A percentile compares a stretch with the other conserved stretches of the same genome.
phyloP scores from a whole-genome alignment of 108 stramenopile genomes.

The Halocafeteria seosinensis region DNA sequence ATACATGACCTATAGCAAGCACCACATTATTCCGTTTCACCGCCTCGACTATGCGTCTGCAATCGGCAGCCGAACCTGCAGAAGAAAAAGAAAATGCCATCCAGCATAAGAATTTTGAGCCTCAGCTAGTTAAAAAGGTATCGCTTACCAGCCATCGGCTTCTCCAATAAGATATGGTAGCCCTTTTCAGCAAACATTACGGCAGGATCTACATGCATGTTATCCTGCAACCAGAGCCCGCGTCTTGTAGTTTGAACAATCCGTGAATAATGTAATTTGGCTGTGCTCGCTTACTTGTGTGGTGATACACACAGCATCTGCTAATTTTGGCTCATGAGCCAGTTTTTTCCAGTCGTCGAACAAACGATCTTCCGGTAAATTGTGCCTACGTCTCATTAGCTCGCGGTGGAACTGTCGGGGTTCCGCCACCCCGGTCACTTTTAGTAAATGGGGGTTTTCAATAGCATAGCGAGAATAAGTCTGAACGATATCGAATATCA shows the following conservation, averaged over 20 bases:
- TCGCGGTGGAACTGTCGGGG: not conserved
- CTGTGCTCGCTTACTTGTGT: not conserved
- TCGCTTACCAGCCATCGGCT: not conserved
- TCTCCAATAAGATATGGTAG: constrained; percentile 1
- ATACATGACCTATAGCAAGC: not conserved
- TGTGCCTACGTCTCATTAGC: not conserved
- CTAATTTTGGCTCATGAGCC: not conserved
- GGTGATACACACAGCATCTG: not conserved
- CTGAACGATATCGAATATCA: not conserved
- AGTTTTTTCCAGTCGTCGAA: not conserved
- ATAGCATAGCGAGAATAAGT: not conserved
- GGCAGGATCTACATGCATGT: not conserved
- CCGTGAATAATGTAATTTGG: too few species aligned
- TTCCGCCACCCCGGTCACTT: not conserved
- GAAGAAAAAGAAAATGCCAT: too few species aligned
- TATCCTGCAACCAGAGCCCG: too few species aligned
- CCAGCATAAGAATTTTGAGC: too few species aligned
- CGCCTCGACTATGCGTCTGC: not conserved
- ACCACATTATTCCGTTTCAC: not conserved
- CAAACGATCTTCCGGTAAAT: not conserved
- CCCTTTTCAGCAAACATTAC: not conserved
- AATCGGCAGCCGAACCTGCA: too few species aligned
- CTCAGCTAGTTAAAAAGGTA: too few species aligned
- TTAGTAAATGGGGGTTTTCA: not conserved
- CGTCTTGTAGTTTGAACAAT: too few species aligned